phyloP scores from a whole-genome alignment of 768 basidiomycete species.

The Termitomyces sp. region DNA sequence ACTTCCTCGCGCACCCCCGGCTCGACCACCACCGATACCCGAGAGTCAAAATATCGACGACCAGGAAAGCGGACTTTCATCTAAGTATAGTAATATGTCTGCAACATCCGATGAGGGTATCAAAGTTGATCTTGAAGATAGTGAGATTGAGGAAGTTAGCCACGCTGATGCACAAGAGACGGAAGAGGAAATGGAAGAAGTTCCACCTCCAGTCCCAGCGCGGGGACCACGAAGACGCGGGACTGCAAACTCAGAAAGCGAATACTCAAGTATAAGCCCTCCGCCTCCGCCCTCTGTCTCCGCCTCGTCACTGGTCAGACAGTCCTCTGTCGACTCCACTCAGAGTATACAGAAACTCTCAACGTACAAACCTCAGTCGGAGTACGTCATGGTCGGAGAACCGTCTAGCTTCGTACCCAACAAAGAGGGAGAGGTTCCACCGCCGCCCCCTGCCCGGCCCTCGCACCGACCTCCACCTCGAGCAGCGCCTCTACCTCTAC shows the following conservation, averaged over 20 bases:
- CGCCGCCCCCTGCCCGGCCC: conserved; percentile 40
- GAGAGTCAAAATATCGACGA: conserved; percentile 25
- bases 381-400: conserved; percentile 64
- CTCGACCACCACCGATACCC: conserved; percentile 24
- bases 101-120: conserved; percentile 54
- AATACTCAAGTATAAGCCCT: conserved; percentile 21
- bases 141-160: conserved; percentile 62
- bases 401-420: conserved; percentile 29
- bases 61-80: conserved; percentile 30
- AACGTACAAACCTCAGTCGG: conserved; percentile 29
- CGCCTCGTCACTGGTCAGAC: conserved; percentile 26
- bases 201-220: conserved; percentile 51
- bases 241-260: conserved; percentile 14
- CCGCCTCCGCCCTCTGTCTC: conserved; percentile 37
- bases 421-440: conserved; percentile 28
- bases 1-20: conserved; percentile 13
- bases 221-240: conserved; percentile 25
- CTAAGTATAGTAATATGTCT: conserved; percentile 22
- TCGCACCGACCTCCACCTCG: conserved; percentile 35
- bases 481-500: conserved; percentile 23
- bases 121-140: conserved; percentile 64
- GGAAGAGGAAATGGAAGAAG: conserved; percentile 36
- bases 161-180: conserved; percentile 42
- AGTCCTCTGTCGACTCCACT: conserved; percentile 28
- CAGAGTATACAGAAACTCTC: conserved; percentile 18